Conservation (phyloP, 371 early-diverging fungal species). For the Apophysomyces ossiformis region DNA sequence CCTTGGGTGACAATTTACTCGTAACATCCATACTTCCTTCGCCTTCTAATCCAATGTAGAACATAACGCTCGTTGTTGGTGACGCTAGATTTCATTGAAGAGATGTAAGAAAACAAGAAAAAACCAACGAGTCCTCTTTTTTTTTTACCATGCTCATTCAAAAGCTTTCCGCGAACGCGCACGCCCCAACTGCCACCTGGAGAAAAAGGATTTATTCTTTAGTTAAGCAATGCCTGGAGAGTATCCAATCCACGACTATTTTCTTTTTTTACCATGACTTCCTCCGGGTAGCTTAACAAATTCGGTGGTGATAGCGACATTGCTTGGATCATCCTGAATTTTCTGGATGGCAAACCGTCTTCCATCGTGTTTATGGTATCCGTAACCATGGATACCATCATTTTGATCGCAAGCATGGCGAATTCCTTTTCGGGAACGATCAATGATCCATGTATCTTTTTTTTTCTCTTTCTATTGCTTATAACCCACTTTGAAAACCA, state of each 20-base stretch:
- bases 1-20: slow-evolving; percentile 45
- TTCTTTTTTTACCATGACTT: slow-evolving; percentile 42
- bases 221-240: too few species aligned
- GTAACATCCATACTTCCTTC: slow-evolving; percentile 62
- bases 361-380: slow-evolving; percentile 91
- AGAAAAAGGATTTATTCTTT: too few species aligned
- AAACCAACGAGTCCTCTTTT: neutral
- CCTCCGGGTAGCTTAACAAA: slow-evolving; percentile 79
- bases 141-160: slow-evolving; percentile 40
- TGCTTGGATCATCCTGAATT: slow-evolving; percentile 73
- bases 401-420: slow-evolving; percentile 91
- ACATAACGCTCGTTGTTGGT: slow-evolving; percentile 50
- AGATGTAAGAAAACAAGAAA: neutral
- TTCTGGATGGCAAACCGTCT: slow-evolving; percentile 78
- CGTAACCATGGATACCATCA: slow-evolving; percentile 79
- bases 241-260: too few species aligned
- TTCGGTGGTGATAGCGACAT: slow-evolving; percentile 77
- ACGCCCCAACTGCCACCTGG: slow-evolving; percentile 89
- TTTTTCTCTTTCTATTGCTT: too few species aligned
- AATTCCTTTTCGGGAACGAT: slow-evolving; percentile 51
- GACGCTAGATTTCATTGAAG: slow-evolving; percentile 14
- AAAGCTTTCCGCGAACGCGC: slow-evolving; percentile 74
- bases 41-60: slow-evolving; percentile 74
- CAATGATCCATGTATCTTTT: too few species aligned
- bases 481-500: slow-evolving; percentile 51